Evolutionary conservation across 441 rosid genomes (phyloP).

Genomic region (Erodium trifolium): DNA sequence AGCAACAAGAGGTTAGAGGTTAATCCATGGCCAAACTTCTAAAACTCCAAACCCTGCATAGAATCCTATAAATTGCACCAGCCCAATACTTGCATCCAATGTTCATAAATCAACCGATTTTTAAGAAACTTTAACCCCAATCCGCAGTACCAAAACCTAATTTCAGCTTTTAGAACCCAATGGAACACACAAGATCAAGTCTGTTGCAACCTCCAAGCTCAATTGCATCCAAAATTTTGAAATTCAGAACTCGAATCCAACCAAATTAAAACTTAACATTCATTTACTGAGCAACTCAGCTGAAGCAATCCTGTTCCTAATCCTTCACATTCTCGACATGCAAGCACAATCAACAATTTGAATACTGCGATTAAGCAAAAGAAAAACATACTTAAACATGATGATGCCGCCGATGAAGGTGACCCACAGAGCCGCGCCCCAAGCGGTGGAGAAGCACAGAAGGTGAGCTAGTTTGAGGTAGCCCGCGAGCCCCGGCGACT

Average conservation of each 20-base stretch:
- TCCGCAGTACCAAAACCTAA: not conserved
- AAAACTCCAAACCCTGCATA: too few species aligned
- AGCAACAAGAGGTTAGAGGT: not conserved
- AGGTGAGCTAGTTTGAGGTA: conserved; percentile 69
- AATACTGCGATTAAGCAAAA: too few species aligned
- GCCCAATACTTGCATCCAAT: too few species aligned
- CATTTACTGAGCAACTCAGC: not conserved
- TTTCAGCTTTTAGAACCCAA: not conserved
- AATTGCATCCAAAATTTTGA: not conserved
- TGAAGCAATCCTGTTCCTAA: too few species aligned
- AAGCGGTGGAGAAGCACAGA: conserved; percentile 77
- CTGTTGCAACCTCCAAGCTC: not conserved
- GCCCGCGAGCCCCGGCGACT: conserved; percentile 27
- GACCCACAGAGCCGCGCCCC: conserved; percentile 95
- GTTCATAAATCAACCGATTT: too few species aligned
- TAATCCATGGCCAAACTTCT: not conserved
- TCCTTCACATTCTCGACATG: too few species aligned
- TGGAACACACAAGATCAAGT: not conserved
- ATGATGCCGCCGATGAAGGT: conserved; percentile 94
- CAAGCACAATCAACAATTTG: not conserved
- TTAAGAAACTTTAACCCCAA: not conserved
- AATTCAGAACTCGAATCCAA: not conserved
- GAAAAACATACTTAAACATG: conserved; percentile 97
- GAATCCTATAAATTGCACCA: too few species aligned
- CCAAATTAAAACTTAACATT: not conserved